These are phyloP conservation scores for Phoma sp. DNA, from an alignment of 2,329 filamentous ascomycete genomes.

Conservation along the genomic window DNA sequence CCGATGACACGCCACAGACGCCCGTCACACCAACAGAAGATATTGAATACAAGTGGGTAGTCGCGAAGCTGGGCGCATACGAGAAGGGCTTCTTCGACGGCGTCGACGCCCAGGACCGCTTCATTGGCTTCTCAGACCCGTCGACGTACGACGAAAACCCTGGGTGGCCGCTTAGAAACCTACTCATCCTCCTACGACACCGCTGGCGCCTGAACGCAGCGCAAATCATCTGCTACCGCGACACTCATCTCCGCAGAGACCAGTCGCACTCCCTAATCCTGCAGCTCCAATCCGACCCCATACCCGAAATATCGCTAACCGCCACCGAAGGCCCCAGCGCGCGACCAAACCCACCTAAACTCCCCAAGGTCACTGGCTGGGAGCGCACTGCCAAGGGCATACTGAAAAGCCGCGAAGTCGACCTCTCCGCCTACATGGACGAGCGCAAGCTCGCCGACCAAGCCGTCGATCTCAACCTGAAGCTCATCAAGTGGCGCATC, in stretches of 20 bases:
- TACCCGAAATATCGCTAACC: constrained; percentile 13
- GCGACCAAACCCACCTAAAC: constrained; percentile 50
- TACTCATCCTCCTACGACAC: constrained; percentile 82
- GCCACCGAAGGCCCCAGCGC: constrained; percentile 12
- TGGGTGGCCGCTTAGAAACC: constrained; percentile 90
- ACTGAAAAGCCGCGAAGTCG: constrained; percentile 76
- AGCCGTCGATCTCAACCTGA: constrained; percentile 93
- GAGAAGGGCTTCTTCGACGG: constrained; percentile 87
- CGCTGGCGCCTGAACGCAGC: constrained; percentile 77
- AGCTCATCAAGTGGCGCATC: constrained; percentile 98
- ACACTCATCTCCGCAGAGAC: constrained; percentile 77
- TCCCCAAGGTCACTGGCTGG: constrained; percentile 96
- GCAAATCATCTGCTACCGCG: constrained; percentile 89
- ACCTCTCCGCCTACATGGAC: constrained; percentile 93
- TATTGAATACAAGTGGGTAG: constrained; percentile 74
- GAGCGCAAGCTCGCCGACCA: constrained; percentile 86
- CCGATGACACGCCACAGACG: constrained; percentile 50
- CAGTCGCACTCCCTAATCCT: constrained; percentile 83
- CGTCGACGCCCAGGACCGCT: constrained; percentile 74
- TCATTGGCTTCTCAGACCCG: constrained; percentile 86
- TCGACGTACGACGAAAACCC: constrained; percentile 88
- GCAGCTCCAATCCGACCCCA: constrained; percentile 43
- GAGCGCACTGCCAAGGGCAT: constrained; percentile 83
- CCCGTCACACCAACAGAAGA: constrained; percentile 60
- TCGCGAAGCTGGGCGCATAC: constrained; percentile 76